These are phyloP conservation scores for Samsoniella hepiali DNA, from an alignment of 2,329 filamentous ascomycete genomes.

Conservation along the genomic window DNA sequence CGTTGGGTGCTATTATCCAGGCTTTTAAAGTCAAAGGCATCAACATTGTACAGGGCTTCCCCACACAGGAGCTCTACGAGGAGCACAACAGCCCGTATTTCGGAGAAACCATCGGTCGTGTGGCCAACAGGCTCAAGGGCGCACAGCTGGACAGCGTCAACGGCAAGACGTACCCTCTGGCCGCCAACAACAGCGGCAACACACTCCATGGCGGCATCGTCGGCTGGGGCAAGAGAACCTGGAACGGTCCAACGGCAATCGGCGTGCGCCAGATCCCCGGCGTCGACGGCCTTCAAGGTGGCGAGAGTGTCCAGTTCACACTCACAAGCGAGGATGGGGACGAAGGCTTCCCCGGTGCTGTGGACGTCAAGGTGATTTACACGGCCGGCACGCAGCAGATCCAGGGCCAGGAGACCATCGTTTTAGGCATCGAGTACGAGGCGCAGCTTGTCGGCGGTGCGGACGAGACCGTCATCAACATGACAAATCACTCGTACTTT, in stretches of 20 bases:
- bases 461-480: constrained; percentile 86
- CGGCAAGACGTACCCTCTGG: constrained; percentile 63
- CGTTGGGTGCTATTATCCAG: constrained; percentile 76
- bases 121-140: constrained; percentile 75
- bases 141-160: constrained; percentile 73
- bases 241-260: constrained; percentile 66
- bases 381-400: constrained; percentile 65
- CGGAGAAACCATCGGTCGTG: constrained; percentile 86
- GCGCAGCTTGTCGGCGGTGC: constrained; percentile 73
- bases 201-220: constrained; percentile 67
- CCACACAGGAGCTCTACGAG: constrained; percentile 70
- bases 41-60: constrained; percentile 89
- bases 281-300: constrained; percentile 52
- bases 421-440: constrained; percentile 86
- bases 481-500: constrained; percentile 93
- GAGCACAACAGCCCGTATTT: constrained; percentile 77
- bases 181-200: constrained; percentile 75
- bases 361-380: constrained; percentile 76
- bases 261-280: constrained; percentile 50
- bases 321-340: constrained; percentile 75
- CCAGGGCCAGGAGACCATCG: constrained; percentile 60
- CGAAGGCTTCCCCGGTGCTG: constrained; percentile 83
- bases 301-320: constrained; percentile 64
- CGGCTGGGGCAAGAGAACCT: constrained; percentile 80
- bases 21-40: constrained; percentile 71